Base-by-base conservation (phyloP, 805 yeast species). In the Cyberlindnera mrakii region DNA sequence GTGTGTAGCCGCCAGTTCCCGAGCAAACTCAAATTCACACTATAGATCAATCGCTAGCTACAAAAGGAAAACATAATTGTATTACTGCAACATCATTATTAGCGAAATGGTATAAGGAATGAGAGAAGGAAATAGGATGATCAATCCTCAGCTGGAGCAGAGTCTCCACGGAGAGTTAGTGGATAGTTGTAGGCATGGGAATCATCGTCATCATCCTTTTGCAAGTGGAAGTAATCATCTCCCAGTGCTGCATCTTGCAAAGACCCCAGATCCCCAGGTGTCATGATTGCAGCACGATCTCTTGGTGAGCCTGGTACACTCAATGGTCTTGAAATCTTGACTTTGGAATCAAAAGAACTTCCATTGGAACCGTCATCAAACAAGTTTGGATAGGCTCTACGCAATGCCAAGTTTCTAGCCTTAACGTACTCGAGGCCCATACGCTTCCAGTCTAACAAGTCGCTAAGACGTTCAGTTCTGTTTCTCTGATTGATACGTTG, bases 301-400 rank as follows among this genome's bases (percentile, higher is more conserved):
- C 90, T 72, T 48, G 99, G 98, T 6, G 97, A 90, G 3, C 97
- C 98, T 1, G 98, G 98, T n/a, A 87, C 97, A 47, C 95, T 84
- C 50, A 91, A 71, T 15, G 98, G 98, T 58, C 96, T 77, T 6
- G 96, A 80, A 46, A 91, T 77, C 65, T 90, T 91, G 55, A 81
- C 62, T 63, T 66, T 52, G 55, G 68, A 65, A 64, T 73, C 41
- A 71, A 78, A 57, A n/a, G 44, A 39, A 15, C 46, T 39, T 15
- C 52, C 54, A 5, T 45, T 39, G 25, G 35, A 30, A 44, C 45
- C 60, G 13, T 46, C 64, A 30, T 74, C 72, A 65, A 81, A 91
- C 53, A 82, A 74, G 49, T 85, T 88, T 20, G 98, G 96, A 61
- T 93, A 91, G 3, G 97, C 98, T 58, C 98, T 75, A 63, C 90